Base-by-base conservation (phyloP, 1,139 yeast species). In the Kodamaea ohmeri region DNA sequence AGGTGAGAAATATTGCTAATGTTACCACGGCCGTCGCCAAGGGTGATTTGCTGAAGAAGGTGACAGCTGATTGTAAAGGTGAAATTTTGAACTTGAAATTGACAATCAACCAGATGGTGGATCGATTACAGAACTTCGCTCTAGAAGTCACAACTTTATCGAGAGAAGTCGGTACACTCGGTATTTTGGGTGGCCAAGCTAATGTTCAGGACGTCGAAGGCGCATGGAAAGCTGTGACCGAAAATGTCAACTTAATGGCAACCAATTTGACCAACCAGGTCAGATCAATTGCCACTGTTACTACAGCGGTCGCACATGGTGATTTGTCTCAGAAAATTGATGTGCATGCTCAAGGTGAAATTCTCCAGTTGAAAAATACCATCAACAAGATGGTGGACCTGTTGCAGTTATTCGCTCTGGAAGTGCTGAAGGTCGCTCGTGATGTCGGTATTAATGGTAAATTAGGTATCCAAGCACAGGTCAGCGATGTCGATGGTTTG, bases 391-490 rank as follows among this genome's bases (percentile, higher is more conserved):
- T 87, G 96, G 95, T 87, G 71, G 95, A 87, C 58, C 80, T 94
- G 36, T 74, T 87, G 56, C 94, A 86, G 57, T 79, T 86, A 39
- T 87, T 87, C 59, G 95, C 95, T 11, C 79, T 83, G 17, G 96
- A 87, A 65, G 96, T 87, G 44, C 82, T 95, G 1, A 76, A 89
- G 53, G 95, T 87, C 34, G 96, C 96, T 4, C 80, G 88, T 50
- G 95, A 87, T 69, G 95, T 87, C 48, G 96, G 96, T 67, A 85
- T 86, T 39, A 92, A 87, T 56, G 96, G 96, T 65, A 87, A 86
- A 59, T 74, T 87, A 40, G 96, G 95, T 53, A 92, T 86, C 38
- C 95, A 86, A 56, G 95, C 95, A 8, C 94, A 87, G 58, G 95
- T 87, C 22, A 78, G 83, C 41, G 95, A 87, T 64, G 95, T 87